phyloP scores from a whole-genome alignment of 2,329 filamentous ascomycete genomes.

The Botrytis hyacinthi region DNA sequence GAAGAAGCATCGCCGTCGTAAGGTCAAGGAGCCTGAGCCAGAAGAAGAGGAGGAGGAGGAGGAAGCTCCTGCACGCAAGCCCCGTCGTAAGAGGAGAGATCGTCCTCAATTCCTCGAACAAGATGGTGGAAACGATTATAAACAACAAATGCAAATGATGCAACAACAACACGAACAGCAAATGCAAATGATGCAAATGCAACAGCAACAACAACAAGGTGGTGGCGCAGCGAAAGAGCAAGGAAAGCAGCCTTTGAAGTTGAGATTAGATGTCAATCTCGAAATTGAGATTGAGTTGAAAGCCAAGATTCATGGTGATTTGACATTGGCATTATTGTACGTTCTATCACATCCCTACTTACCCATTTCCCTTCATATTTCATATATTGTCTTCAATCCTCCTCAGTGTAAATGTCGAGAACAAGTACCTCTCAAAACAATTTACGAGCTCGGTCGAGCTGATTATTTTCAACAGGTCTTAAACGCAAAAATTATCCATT shows the following conservation, averaged over 20 bases:
- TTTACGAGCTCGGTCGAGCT: constrained; percentile 17
- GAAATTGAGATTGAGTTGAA: constrained; percentile 79
- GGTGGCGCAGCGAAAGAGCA: constrained; percentile 22
- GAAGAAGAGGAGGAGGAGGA: constrained; percentile 15
- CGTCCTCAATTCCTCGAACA: constrained; percentile 21
- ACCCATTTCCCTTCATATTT: too few relatives aligned
- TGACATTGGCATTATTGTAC: constrained; percentile 56
- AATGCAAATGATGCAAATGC: constrained; percentile 21
- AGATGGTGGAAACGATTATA: constrained; percentile 9
- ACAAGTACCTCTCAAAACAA: constrained; percentile 12
- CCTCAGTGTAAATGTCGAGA: constrained; percentile 1
- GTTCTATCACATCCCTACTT: constrained; percentile 7
- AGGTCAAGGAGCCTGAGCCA: constrained; percentile 18
- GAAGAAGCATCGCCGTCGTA: constrained; percentile 15
- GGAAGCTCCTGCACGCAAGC: constrained; percentile 14
- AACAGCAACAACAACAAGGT: constrained; percentile 13
- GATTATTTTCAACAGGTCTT: constrained; percentile 19
- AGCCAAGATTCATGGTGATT: constrained; percentile 77
- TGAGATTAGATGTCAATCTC: constrained; percentile 71
- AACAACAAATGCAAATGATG: constrained; percentile 21
- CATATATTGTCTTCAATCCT: background rate
- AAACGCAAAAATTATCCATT: background rate
- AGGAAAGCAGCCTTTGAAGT: constrained; percentile 59
- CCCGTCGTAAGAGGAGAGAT: constrained; percentile 19
- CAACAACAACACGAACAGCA: constrained; percentile 19